Percentiles rank a stretch among this genome's conserved stretches.
These are phyloP conservation scores for Neopestalotiopsis clavispora DNA, from an alignment of 2,329 filamentous ascomycete genomes.

Conservation along the genomic window DNA sequence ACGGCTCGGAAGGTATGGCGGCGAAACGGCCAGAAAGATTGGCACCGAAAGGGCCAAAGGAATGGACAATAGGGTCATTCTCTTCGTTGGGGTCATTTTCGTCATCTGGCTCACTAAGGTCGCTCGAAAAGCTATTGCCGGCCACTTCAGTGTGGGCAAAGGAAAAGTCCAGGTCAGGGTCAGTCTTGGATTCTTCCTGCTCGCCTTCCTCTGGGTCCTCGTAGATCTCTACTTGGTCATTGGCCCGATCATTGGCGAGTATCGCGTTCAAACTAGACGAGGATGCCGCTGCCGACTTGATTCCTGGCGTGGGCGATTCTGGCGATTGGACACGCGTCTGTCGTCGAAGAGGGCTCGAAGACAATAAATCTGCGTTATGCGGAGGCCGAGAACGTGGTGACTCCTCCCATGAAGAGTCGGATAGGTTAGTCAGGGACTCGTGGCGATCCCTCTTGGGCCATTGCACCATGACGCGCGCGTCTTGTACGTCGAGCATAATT, in stretches of 20 bases:
- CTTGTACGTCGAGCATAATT: slow-evolving; percentile 95
- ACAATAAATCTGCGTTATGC: slow-evolving; percentile 46
- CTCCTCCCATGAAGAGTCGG: slow-evolving; percentile 76
- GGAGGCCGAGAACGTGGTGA: slow-evolving; percentile 49
- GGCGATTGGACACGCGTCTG: slow-evolving; percentile 71
- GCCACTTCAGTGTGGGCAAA: slow-evolving; percentile 57
- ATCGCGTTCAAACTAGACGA: slow-evolving; percentile 51
- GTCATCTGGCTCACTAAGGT: slow-evolving; percentile 60
- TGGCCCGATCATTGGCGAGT: slow-evolving; percentile 43
- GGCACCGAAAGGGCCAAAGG: slow-evolving; percentile 87
- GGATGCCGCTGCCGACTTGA: slow-evolving; percentile 36
- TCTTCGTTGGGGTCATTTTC: slow-evolving; percentile 87
- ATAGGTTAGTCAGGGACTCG: slow-evolving; percentile 55
- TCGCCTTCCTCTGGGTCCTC: slow-evolving; percentile 71
- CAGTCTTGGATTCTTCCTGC: slow-evolving; percentile 45
- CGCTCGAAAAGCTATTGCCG: slow-evolving; percentile 59
- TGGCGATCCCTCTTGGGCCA: slow-evolving; percentile 73
- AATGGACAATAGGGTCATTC: slow-evolving; percentile 91
- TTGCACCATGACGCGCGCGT: slow-evolving; percentile 84
- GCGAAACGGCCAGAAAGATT: slow-evolving; percentile 84
- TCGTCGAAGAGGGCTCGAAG: slow-evolving; percentile 65
- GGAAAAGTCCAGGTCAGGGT: slow-evolving; percentile 33
- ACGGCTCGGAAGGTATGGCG: slow-evolving; percentile 72
- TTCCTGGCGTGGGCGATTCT: slow-evolving; percentile 66
- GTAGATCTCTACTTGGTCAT: slow-evolving; percentile 68